Evolutionary conservation across 2,329 filamentous ascomycete species (phyloP).

Genomic region (Tolypocladium cylindrosporum): DNA sequence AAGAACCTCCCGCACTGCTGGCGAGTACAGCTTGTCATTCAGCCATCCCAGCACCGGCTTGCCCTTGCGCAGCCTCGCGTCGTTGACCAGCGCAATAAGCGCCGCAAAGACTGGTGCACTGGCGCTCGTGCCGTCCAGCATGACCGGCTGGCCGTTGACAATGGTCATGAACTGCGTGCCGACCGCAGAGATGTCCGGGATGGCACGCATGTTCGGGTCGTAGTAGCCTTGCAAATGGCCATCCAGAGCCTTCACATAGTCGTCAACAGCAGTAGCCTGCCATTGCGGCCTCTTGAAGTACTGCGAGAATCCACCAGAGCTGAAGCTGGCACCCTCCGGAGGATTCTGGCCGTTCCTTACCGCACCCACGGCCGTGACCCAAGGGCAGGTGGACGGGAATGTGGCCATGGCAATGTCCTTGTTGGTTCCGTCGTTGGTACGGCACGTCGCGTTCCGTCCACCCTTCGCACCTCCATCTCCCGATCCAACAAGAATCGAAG

Average conservation of each 20-base stretch:
- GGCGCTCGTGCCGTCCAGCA: constrained; percentile 36
- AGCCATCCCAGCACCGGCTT: constrained; percentile 43
- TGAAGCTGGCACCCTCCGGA: constrained; percentile 32
- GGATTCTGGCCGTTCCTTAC: constrained; percentile 29
- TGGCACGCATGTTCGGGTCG: constrained; percentile 33
- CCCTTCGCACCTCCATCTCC: constrained; percentile 41
- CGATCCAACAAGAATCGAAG: constrained; percentile 37
- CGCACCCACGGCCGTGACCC: constrained; percentile 56
- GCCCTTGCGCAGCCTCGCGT: constrained; percentile 36
- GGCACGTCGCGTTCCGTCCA: constrained; percentile 38
- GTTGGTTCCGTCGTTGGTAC: constrained; percentile 47
- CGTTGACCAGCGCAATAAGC: constrained; percentile 45
- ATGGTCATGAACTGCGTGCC: constrained; percentile 43
- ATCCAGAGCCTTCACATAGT: constrained; percentile 30
- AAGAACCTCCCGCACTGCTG: constrained; percentile 23
- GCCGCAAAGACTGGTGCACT: constrained; percentile 44
- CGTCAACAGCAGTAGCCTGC: constrained; percentile 29
- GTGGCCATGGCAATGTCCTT: constrained; percentile 45
- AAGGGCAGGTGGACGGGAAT: constrained; percentile 60
- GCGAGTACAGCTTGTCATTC: constrained; percentile 37
- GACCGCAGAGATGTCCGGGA: constrained; percentile 44
- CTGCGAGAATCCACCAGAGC: constrained; percentile 42
- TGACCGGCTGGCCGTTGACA: constrained; percentile 13
- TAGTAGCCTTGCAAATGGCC: constrained; percentile 33
- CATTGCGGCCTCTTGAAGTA: constrained; percentile 35